Conservation (phyloP, 768 basidiomycete species). For the Xanthoconium stramineum region DNA sequence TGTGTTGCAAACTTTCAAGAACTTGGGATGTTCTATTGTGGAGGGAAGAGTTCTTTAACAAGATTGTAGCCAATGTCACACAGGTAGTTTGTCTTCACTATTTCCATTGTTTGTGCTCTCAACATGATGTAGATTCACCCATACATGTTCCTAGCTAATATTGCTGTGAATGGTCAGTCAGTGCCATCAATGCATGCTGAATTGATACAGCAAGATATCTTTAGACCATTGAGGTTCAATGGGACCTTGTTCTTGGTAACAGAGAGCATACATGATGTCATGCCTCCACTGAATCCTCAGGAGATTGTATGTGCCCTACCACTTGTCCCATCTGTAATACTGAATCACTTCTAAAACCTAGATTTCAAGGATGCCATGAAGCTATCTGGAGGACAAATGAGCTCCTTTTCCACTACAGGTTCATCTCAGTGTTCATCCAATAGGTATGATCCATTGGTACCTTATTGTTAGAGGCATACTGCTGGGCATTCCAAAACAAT, state of each 20-base stretch:
- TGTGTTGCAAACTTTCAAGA: neutral
- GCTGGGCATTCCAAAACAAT: slow-evolving; percentile 68
- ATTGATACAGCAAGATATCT: slow-evolving; percentile 47
- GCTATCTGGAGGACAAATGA: slow-evolving; percentile 55
- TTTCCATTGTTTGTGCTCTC: no score
- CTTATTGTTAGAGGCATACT: slow-evolving; percentile 59
- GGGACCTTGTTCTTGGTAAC: slow-evolving; percentile 42
- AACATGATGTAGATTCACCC: no score
- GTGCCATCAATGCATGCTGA: slow-evolving; percentile 37
- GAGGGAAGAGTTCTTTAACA: no score
- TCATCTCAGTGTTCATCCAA: slow-evolving; percentile 11
- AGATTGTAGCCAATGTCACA: no score
- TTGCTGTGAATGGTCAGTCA: slow-evolving; percentile 8
- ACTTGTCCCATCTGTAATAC: neutral
- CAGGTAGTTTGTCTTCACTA: no score
- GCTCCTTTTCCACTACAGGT: slow-evolving; percentile 67
- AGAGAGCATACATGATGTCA: slow-evolving; percentile 34
- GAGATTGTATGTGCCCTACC: slow-evolving; percentile 32
- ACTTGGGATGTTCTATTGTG: neutral
- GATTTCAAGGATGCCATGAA: slow-evolving; percentile 44
- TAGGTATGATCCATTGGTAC: neutral
- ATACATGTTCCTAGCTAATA: no score
- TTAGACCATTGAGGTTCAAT: slow-evolving; percentile 43
- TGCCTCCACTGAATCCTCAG: slow-evolving; percentile 33
- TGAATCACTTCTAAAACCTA: slow-evolving; percentile 30